Base-by-base conservation (phyloP, 768 basidiomycete species). In the Suillus fuscotomentosus region DNA sequence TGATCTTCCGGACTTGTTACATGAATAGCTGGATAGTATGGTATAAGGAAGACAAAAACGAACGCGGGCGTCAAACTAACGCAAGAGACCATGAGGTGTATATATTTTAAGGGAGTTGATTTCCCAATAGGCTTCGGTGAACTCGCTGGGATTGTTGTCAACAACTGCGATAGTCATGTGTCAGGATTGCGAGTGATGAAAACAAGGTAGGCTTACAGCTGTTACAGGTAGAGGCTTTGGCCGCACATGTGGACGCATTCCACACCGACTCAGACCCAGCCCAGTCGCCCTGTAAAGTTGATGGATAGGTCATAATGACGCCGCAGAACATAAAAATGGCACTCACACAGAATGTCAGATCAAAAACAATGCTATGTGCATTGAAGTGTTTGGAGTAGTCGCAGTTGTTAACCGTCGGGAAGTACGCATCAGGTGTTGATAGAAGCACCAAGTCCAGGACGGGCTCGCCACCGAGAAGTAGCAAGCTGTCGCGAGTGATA, bases 61-160 rank as follows among this genome's bases (percentile, higher is more conserved):
- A 24, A 11, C 8, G 17, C 3, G 17, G n/a, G 39, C 5, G 27
- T 59, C 56, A 59, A 41, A 27, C 63, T 61, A 60, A 38, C 14
- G 38, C 31, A 22, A 60, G 50, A 63, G 17, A 47, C n/a, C 34
- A 36, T 2, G 1, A 31, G 42, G 22, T 24, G 75, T 78, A 69
- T 89, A 92, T 17, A 90, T 79, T 39, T 81, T 79, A 41, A 91
- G 73, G 20, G 83, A 81, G 68, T 85, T 84, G 73, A 92, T 80
- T 66, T 85, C 85, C 88, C 89, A 92, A 73, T 87, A 91, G 2
- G 90, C 88, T 20, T 88, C 79, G 13, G 65, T 47, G 74, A 91
- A 91, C 14, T 80, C 81, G 6, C 70, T 64, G 0, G 91, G 89
- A 67, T 87, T 82, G 65, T 84, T 82, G 71, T 85, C 73, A 38